Percentiles rank a stretch among this genome's conserved stretches.
These are phyloP conservation scores for Deuterostichococcus epilithicus DNA, from an alignment of 139 green algal species.

Conservation along the genomic window DNA sequence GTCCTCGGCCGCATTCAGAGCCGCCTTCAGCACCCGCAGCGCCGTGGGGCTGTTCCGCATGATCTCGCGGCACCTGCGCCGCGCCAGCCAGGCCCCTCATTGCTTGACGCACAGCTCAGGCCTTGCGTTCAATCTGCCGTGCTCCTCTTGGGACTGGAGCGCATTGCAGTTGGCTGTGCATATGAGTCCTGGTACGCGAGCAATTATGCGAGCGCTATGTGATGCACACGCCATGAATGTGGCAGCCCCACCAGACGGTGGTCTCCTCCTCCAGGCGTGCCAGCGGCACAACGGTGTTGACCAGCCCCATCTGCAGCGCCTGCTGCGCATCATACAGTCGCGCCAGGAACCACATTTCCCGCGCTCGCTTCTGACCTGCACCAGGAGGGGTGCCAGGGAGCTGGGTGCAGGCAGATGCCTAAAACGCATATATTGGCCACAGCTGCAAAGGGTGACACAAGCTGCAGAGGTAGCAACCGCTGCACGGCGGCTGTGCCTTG, in stretches of 20 bases:
- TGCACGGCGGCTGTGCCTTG: too few species aligned
- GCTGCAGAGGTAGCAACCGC: too few species aligned
- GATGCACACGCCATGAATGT: neutral
- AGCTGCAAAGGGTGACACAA: too few species aligned
- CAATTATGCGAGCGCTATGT: neutral
- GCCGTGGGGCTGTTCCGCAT: slow-evolving; percentile 91
- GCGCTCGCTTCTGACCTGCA: slow-evolving; percentile 88
- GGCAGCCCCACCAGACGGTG: slow-evolving; percentile 61
- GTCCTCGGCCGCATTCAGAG: slow-evolving; percentile 95
- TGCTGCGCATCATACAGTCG: slow-evolving; percentile 88
- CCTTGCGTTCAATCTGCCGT: neutral
- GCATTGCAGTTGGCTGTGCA: too few species aligned
- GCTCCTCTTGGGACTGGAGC: neutral
- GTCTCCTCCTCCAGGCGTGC: slow-evolving; percentile 85
- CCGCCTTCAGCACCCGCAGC: slow-evolving; percentile 87
- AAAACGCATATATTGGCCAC: too few species aligned
- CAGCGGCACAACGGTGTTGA: slow-evolving; percentile 96
- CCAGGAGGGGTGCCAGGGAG: neutral
- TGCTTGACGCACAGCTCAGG: neutral
- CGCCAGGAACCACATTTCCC: slow-evolving; percentile 97
- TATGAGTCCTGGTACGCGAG: neutral
- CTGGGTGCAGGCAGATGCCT: too few species aligned
- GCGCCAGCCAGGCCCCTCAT: neutral
- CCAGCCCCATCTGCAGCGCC: slow-evolving; percentile 88
- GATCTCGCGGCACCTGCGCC: slow-evolving; percentile 89